phyloP scores from a whole-genome alignment of 2,329 filamentous ascomycete species.

The Clarireedia sp. region DNA sequence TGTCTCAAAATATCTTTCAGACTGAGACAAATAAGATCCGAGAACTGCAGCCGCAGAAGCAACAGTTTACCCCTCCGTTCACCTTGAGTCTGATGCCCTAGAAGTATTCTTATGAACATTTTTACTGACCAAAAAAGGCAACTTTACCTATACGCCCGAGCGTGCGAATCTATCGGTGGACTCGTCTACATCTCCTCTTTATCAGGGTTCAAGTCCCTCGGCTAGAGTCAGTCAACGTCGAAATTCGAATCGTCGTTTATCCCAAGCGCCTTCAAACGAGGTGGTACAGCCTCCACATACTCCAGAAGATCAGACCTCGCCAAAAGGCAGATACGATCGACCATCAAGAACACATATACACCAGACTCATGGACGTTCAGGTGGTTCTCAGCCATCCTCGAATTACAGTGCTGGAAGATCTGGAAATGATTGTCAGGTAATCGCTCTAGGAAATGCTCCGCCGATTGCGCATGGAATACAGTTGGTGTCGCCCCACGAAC shows the following conservation, averaged over 20 bases:
- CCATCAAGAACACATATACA: not conserved
- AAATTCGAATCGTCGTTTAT: slow-evolving; percentile 9
- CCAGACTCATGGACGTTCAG: not conserved
- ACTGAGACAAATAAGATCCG: slow-evolving; percentile 12
- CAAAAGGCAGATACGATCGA: not conserved
- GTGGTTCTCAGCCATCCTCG: not conserved
- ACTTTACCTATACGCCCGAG: slow-evolving; percentile 16
- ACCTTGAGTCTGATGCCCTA: slow-evolving; percentile 18
- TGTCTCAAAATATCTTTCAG: slow-evolving; percentile 12
- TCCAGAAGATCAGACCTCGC: slow-evolving; percentile 2
- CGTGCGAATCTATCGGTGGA: not conserved
- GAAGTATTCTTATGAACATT: not conserved
- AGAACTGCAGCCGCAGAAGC: slow-evolving; percentile 20
- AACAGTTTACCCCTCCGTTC: slow-evolving; percentile 26
- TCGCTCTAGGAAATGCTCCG: slow-evolving; percentile 23
- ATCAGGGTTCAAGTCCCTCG: slow-evolving; percentile 24
- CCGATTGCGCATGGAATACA: slow-evolving; percentile 42
- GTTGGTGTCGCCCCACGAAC: slow-evolving; percentile 47
- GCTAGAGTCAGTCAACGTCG: slow-evolving; percentile 22
- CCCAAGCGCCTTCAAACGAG: not conserved
- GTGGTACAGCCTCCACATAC: not conserved
- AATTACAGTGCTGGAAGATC: not conserved
- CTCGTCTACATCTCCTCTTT: slow-evolving; percentile 12
- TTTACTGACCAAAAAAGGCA: slow-evolving; percentile 18
- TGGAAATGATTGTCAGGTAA: slow-evolving; percentile 4